Evolutionary conservation across 176 grass and related monocot genomes (phyloP).

Genomic region (Luzula sylvatica): DNA sequence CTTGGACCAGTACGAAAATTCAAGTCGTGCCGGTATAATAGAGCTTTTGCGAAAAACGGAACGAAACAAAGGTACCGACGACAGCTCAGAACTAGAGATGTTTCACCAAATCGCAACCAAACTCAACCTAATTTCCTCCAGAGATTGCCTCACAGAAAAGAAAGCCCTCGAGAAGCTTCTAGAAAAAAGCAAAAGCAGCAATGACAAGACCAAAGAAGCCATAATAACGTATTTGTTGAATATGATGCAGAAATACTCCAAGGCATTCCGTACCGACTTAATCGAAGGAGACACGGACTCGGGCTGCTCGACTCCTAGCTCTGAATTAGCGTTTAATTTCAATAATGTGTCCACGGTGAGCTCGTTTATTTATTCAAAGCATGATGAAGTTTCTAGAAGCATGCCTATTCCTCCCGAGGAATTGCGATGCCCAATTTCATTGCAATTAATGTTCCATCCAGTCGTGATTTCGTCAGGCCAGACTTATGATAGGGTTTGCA

Average conservation of each 20-base stretch:
- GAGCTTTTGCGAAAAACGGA: slow-evolving; percentile 53
- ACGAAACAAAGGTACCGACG: slow-evolving; percentile 31
- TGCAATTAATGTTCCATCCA: slow-evolving; percentile 83
- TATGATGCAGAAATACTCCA: slow-evolving; percentile 59
- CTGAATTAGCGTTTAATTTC: slow-evolving; percentile 22
- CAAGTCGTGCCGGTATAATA: slow-evolving; percentile 41
- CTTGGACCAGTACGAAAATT: slow-evolving; percentile 55
- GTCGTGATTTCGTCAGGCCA: slow-evolving; percentile 75
- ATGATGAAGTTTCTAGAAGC: slow-evolving; percentile 52
- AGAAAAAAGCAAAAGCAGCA: slow-evolving; percentile 37
- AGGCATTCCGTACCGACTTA: slow-evolving; percentile 38
- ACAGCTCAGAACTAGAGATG: slow-evolving; percentile 45
- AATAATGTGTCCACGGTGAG: slow-evolving; percentile 15
- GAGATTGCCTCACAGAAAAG: slow-evolving; percentile 59
- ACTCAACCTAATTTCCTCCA: slow-evolving; percentile 41
- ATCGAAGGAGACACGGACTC: slow-evolving; percentile 30
- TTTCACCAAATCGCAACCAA: slow-evolving; percentile 40
- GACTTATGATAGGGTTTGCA: slow-evolving; percentile 81
- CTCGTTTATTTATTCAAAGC: slow-evolving; percentile 39
- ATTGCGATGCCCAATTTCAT: slow-evolving; percentile 73
- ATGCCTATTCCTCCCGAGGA: slow-evolving; percentile 71
- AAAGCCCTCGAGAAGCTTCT: slow-evolving; percentile 62
- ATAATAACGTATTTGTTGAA: slow-evolving; percentile 46
- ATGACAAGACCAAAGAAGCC: slow-evolving; percentile 52
- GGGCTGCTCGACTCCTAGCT: slow-evolving; percentile 37